Base-by-base conservation (phyloP, 108 stramenopile genomes). In the Cyclotella choctawhatcheeana region DNA sequence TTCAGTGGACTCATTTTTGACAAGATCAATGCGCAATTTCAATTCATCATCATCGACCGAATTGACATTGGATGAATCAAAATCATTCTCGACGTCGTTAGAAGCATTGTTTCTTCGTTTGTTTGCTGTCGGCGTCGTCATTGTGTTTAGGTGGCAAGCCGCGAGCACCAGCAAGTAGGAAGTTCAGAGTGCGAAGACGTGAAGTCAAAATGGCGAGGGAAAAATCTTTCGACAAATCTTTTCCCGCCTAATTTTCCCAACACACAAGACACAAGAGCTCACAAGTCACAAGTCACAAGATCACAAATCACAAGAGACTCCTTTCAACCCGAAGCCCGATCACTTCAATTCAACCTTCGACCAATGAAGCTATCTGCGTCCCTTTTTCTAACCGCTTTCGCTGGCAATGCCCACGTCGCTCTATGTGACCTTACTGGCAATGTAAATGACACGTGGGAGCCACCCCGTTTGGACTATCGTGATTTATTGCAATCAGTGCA, bases 401-500 rank as follows among this genome's bases (percentile, higher is more conserved):
- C 26, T 7, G 5, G 24, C 27, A 21, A 13, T 5, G 25, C 35
- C 59, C 32, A 26, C 13, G 21, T 18, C 7, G 16, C 59, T 25
- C 16, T 26, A 17, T 2, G 7, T 35, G n/a, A 37, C 37, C 6
- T 7, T 27, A 27, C 54, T 27, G 25, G 7, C 29, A 4, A 3
- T 26, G 25, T 25, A 12, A 37, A 5, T n/a, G 34, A 35, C 3
- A 5, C 20, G 33, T 61, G 59, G 59, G 20, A 35, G 18, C 59
- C 59, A 18, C 59, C 59, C n/a, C 59, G 59, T 61, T 26, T 61
- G 24, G 59, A 61, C 59, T 61, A 37, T 22, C 34, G 35, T 43
- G 59, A 61, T 18, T 5, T 61, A 18, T 21, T 61, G 34, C 3
- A 32, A 20, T 40, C 59, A 4, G 56, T 51, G 16, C 50, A 51